Base-by-base conservation (phyloP, 805 yeast genomes). In the Monosporozyma unispora region DNA sequence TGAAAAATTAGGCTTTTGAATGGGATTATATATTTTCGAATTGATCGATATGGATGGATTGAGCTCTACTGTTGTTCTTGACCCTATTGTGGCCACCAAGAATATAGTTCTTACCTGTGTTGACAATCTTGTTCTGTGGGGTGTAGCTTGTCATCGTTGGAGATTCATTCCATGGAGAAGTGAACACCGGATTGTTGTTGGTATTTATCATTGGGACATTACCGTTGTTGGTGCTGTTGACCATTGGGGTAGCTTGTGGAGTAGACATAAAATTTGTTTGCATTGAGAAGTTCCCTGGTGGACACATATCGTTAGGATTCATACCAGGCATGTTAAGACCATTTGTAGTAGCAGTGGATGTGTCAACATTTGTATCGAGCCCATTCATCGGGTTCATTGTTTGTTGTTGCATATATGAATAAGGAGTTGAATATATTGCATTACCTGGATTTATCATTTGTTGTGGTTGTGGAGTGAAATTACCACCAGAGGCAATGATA, bases 31-130 rank as follows among this genome's bases (percentile, higher is more conserved):
- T 38, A 18, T 48, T 50, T 47, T 59, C 57, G 42, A 63, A 64
- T 41, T 62, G 54, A 49, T 66, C 70, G 10, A 66, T 63, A 47
- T 66, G 70, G 37, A 63, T 60, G 2, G 68, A 61, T 51, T 66
- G 68, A 8, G 67, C 64, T 47, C 69, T 61, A 37, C 65, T 61
- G 45, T 59, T 62, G 44, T 66, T 64, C 40, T 59, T 48, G 29
- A 57, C 55, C 33, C 61, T 47, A 40, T 58, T 60, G 45, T 62
- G 68, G 3, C 68, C 69, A 11, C 68, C 68, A 10, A 64, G 51
- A 18, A 65, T 64, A 45, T 64, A 64, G 50, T 62, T 64, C 45
- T 65, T 65, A 4, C 68, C 68, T 9, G 68, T 62, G 40, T 51
- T 63, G 2, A 63, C 67, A 4, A 59, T 57, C 48, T 57, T 61